A percentile compares a stretch with the other conserved stretches of the same genome.
These are phyloP conservation scores for Dryadomyces quercivorus DNA, from an alignment of 2,329 filamentous ascomycete species.

Conservation along the genomic window DNA sequence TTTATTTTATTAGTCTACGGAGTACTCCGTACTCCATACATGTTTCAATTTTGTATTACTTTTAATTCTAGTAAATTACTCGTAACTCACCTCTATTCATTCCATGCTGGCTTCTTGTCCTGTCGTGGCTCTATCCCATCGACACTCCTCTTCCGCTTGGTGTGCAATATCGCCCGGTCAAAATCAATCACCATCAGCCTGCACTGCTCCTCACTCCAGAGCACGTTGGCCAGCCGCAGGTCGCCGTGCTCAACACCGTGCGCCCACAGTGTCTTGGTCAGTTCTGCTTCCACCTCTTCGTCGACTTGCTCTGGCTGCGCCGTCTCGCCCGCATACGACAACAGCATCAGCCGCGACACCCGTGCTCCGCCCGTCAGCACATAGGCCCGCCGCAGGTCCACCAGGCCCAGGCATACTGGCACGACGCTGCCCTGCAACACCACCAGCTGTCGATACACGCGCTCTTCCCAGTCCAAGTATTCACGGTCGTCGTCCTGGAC, in stretches of 20 bases:
- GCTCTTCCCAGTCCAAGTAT: background rate
- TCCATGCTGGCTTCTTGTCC: no score
- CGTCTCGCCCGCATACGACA: constrained; percentile 4
- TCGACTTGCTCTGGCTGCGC: background rate
- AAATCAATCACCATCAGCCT: constrained; percentile 1
- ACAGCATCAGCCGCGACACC: constrained; percentile 1
- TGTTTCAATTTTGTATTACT: no score
- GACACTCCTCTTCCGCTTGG: no score
- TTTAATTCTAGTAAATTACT: no score
- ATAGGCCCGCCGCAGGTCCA: background rate
- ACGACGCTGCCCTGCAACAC: constrained; percentile 1
- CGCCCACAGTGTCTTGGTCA: background rate
- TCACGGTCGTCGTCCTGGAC: background rate
- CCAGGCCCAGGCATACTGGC: constrained; percentile 2
- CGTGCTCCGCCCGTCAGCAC: background rate
- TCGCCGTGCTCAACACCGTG: constrained; percentile 3
- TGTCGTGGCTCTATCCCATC: no score
- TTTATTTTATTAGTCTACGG: no score
- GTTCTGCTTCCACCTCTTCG: background rate
- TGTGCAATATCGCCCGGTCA: no score
- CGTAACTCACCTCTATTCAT: no score
- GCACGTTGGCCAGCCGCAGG: constrained; percentile 1
- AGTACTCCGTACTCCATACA: no score
- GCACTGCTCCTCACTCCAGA: background rate
- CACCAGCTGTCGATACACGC: background rate